Conservation (phyloP, 495 filamentous ascomycete species). For the Aspergillus ostianus region DNA sequence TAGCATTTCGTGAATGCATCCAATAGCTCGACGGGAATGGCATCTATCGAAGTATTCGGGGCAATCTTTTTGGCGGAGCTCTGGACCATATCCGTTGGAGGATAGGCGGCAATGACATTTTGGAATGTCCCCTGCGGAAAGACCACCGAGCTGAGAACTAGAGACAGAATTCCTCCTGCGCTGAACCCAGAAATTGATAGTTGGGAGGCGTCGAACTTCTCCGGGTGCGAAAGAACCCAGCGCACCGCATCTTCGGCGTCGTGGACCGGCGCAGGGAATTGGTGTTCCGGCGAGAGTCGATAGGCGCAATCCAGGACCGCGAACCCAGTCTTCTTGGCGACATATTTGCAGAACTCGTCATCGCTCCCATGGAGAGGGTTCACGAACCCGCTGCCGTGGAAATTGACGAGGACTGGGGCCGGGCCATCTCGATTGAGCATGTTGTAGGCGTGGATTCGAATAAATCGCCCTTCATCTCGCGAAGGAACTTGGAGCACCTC, state of each 20-base stretch:
- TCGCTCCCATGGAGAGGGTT: slow-evolving; percentile 41
- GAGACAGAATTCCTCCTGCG: slow-evolving; percentile 41
- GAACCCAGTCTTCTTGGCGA: slow-evolving; percentile 34
- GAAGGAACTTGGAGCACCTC: slow-evolving; percentile 4
- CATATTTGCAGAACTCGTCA: slow-evolving; percentile 36
- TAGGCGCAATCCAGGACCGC: slow-evolving; percentile 59
- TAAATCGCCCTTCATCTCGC: neutral
- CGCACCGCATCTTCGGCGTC: slow-evolving; percentile 53
- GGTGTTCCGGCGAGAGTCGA: slow-evolving; percentile 71
- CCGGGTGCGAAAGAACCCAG: slow-evolving; percentile 26
- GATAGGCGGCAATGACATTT: slow-evolving; percentile 42
- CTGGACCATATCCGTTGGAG: slow-evolving; percentile 10
- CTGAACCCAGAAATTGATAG: slow-evolving; percentile 46
- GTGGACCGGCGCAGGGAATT: slow-evolving; percentile 72
- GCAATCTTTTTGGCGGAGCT: neutral
- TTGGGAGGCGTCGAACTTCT: slow-evolving; percentile 28
- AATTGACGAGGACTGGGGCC: slow-evolving; percentile 42
- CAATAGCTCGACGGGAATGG: neutral
- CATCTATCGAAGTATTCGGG: neutral
- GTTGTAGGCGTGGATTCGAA: slow-evolving; percentile 4
- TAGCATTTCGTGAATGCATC: neutral
- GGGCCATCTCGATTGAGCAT: slow-evolving; percentile 11
- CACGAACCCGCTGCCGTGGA: slow-evolving; percentile 44
- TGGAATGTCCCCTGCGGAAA: slow-evolving; percentile 20
- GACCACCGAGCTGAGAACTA: slow-evolving; percentile 25